Conservation (phyloP, 441 rosid genomes). For the Gossypium schwendimanii region DNA sequence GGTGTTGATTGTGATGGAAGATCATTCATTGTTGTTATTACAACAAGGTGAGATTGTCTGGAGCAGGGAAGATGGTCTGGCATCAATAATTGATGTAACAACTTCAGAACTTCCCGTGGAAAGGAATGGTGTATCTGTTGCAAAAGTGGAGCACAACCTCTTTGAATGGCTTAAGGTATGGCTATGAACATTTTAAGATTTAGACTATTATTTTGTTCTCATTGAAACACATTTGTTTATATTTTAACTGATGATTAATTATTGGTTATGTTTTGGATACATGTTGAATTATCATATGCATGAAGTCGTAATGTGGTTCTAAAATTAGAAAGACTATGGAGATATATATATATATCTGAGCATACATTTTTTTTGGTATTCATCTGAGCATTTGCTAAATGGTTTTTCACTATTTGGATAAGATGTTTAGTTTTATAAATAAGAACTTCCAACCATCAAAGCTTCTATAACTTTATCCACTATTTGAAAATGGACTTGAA, state of each 20-base stretch:
- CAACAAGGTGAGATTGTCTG: slow-evolving; percentile 95
- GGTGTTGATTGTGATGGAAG: slow-evolving; percentile 96
- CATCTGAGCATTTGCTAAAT: neutral
- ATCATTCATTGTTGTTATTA: slow-evolving; percentile 81
- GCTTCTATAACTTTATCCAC: neutral
- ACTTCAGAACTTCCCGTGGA: slow-evolving; percentile 86
- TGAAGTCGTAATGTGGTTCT: neutral
- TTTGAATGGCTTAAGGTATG: slow-evolving; percentile 95
- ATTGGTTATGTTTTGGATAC: neutral
- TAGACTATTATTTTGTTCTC: neutral
- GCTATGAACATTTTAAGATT: neutral
- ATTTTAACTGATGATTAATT: neutral
- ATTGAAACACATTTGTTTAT: neutral
- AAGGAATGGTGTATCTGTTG: slow-evolving; percentile 86
- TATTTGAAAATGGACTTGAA: slow-evolving; percentile 8
- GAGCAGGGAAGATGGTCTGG: slow-evolving; percentile 94
- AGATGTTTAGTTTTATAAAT: neutral
- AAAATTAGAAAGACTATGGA: neutral
- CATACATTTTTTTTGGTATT: neutral
- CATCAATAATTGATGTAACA: slow-evolving; percentile 80
- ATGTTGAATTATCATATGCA: neutral
- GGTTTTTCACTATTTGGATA: neutral
- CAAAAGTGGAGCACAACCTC: slow-evolving; percentile 87
- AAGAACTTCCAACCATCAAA: neutral
- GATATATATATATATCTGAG: neutral